Evolutionary conservation across 352 stramenopile genomes (phyloP), one percentile per base, ranked within the genome.

Genomic region (Phytophthora palmivora): DNA sequence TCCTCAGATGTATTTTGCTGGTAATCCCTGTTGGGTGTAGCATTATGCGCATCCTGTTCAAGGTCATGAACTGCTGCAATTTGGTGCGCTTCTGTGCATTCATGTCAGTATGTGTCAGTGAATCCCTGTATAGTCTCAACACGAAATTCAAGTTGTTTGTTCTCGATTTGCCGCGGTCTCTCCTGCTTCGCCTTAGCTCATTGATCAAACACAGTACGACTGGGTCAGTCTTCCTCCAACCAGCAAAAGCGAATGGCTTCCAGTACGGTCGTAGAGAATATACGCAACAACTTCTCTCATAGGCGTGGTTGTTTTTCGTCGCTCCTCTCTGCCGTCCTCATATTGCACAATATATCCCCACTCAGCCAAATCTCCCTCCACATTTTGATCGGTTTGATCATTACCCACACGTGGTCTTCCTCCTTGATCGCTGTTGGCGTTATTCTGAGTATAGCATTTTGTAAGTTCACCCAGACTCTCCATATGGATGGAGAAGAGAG

Each of bases 231-330:
- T 33, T 5, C 53, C 21, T 2, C 43, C 43, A 3, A 38, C 5
- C 8, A 38, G 33, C 12, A 38, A 38, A 38, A 38, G 10, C 30
- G 32, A 39, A 16, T 9, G 32, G 34, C 6, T 15, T 11, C 21
- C 18, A 38, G 19, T n/a, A n/a, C n/a, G n/a, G n/a, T n/a, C n/a
- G n/a, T n/a, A n/a, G n/a, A n/a, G n/a, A n/a, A n/a, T n/a, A 15
- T 62, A 46, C 18, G 43, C 53, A 10, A 32, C 43, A 24, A 46
- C 42, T 19, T 62, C 41, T 7, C 53, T 34, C 15, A 62, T 14
- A 1, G 43, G 28, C 33, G 54, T 46, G 5, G 33, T n/a, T 15
- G 33, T 38, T 38, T 38, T 38, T n/a, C 33, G 33, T 38, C 33
- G 33, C 12, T 15, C 8, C 33, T 38, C 8, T 4, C 33, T 12